Base-by-base conservation (phyloP, 2,329 filamentous ascomycete species). In the Colletotrichum higginsianum region DNA sequence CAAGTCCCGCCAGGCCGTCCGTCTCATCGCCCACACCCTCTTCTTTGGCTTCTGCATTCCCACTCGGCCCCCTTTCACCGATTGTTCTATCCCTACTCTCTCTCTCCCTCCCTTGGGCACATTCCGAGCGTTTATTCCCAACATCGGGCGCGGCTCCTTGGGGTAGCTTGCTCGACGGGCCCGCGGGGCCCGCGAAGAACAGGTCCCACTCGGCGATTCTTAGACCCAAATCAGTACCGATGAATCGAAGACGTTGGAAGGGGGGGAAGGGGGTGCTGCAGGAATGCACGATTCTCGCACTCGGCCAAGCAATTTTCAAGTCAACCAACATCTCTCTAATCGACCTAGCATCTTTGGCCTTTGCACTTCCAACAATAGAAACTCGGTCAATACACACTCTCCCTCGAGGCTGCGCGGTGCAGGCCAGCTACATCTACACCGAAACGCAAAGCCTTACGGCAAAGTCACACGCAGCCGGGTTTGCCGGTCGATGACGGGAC, bases 11-110 rank as follows among this genome's bases (percentile, higher is more conserved):
- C 46, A 57, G 56, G 38, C 53, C 64, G 65, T 60, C 64, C 63
- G 65, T 60, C 64, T 68, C 58, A 63, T 58, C 52, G 15, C 12
- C 6, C 58, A 71, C 68, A 71, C 68, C 68, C 44, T 63, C 52
- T 68, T 42, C 26, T 26, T 47, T n/a, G 13, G 46, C 35, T n/a
- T n/a, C 12, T 16, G 42, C 38, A 52, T 61, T 52, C 58, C n/a
- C n/a, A 18, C 40, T 8, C 30, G 30, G 30, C 30, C 30, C 30
- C 30, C 30, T 30, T 7, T 30, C 42, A 47, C 52, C 61, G 21
- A 3, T 6, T 46, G 44, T 44, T 58, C 52, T 30, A 50, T 58
- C 8, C 15, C 12, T n/a, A n/a, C 49, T 71, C 35, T 55, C 55
- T 35, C 30, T 35, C 30, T 9, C 8, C 8, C 30, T 35, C 30